Percentiles rank a stretch among this genome's conserved stretches.
Evolutionary conservation across 1,284 basidiomycete species (phyloP).

Genomic region (Pholiota adiposa): DNA sequence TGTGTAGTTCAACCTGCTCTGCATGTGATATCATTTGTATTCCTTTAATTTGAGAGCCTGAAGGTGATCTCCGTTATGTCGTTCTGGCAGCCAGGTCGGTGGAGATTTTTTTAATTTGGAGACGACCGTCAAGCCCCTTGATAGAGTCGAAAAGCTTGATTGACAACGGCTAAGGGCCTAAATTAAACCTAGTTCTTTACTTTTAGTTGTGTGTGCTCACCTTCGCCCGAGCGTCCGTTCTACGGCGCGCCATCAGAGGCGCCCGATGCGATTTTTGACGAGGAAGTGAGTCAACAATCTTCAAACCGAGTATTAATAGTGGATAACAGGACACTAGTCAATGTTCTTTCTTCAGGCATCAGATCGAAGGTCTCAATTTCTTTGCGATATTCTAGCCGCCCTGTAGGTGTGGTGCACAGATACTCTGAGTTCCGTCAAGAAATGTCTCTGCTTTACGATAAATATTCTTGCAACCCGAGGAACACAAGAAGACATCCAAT

Average conservation of each 20-base stretch:
- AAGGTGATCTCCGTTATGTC: background rate
- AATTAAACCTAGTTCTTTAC: background rate
- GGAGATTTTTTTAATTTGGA: background rate
- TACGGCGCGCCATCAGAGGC: background rate
- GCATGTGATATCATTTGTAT: background rate
- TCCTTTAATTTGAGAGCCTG: background rate
- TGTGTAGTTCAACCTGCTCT: background rate
- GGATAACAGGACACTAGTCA: background rate
- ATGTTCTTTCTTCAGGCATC: background rate
- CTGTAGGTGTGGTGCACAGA: background rate
- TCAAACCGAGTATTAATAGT: background rate
- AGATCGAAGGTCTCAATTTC: background rate
- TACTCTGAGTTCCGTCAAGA: background rate
- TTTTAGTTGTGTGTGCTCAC: background rate
- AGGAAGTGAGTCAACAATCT: background rate
- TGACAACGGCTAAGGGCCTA: background rate
- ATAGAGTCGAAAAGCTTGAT: background rate
- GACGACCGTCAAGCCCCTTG: background rate
- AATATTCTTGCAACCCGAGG: background rate
- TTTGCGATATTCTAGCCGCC: background rate
- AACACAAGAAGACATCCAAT: background rate
- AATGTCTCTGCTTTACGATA: background rate
- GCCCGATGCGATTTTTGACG: background rate
- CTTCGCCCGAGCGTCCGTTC: background rate
- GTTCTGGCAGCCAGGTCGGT: background rate